These are phyloP conservation scores for Pseudocercospora vitis DNA, from an alignment of 2,329 filamentous ascomycete species.

Conservation along the genomic window DNA sequence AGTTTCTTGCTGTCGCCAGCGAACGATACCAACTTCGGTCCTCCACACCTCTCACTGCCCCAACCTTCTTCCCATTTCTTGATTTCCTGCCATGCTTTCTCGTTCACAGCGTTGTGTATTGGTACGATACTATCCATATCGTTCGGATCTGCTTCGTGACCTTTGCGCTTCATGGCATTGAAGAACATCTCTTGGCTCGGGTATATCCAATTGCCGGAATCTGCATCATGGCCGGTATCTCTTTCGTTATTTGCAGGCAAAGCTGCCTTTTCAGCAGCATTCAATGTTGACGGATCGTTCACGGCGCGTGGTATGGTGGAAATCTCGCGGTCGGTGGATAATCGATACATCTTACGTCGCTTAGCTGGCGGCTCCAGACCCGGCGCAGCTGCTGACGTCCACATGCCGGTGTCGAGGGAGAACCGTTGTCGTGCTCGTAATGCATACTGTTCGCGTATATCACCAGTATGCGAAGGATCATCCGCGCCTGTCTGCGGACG, in stretches of 20 bases:
- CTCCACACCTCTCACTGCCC: conserved; percentile 65
- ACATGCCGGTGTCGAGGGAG: conserved; percentile 38
- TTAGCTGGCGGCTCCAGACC: conserved; percentile 30
- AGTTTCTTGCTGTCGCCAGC: conserved; percentile 64
- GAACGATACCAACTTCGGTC: conserved; percentile 81
- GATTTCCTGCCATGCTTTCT: conserved; percentile 92
- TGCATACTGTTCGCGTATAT: neutral
- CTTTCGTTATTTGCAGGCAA: conserved; percentile 68
- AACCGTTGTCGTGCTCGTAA: conserved; percentile 23
- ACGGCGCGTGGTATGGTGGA: conserved; percentile 67
- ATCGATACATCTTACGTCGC: conserved; percentile 37
- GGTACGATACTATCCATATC: conserved; percentile 93
- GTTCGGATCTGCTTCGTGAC: conserved; percentile 65
- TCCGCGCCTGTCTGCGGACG: conserved; percentile 18
- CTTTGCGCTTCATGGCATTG: conserved; percentile 91
- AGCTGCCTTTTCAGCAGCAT: conserved; percentile 38
- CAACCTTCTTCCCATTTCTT: conserved; percentile 76
- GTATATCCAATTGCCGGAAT: conserved; percentile 91
- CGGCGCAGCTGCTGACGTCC: conserved; percentile 26
- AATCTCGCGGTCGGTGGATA: conserved; percentile 69
- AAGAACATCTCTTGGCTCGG: conserved; percentile 98
- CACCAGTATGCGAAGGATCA: neutral
- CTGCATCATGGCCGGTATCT: conserved; percentile 69
- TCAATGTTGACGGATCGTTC: conserved; percentile 31
- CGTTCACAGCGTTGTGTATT: conserved; percentile 98